Conservation (phyloP, 2,329 filamentous ascomycete genomes). For the Scedosporium boydii region DNA sequence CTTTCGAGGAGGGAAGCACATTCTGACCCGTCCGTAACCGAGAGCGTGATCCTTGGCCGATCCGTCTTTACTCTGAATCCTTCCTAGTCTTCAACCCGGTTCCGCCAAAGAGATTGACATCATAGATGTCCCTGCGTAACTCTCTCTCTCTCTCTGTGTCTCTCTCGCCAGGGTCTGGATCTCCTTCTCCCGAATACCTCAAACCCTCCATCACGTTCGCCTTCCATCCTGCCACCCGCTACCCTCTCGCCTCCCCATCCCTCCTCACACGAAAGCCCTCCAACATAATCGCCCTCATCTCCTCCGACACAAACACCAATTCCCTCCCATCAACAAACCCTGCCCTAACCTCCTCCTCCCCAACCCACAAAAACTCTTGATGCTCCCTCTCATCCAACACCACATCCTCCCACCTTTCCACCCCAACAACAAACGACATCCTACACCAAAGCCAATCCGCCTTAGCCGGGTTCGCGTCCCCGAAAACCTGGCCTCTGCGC, state of each 20-base stretch:
- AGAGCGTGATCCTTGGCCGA: no score
- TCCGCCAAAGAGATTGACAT: no score
- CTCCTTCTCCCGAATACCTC: background rate
- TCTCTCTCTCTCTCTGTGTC: no score
- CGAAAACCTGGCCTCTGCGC: slow-evolving; percentile 22
- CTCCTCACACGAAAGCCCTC: background rate
- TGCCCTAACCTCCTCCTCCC: slow-evolving; percentile 23
- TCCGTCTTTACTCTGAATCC: no score
- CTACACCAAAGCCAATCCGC: slow-evolving; percentile 20
- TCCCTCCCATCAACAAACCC: slow-evolving; percentile 17
- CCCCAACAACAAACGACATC: slow-evolving; percentile 22
- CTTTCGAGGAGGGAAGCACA: no score
- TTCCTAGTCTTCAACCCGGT: no score
- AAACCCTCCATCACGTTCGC: no score
- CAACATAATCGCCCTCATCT: slow-evolving; percentile 10
- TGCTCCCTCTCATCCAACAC: slow-evolving; percentile 30
- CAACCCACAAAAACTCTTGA: slow-evolving; percentile 28
- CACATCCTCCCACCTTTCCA: slow-evolving; percentile 14
- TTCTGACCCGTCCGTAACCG: no score
- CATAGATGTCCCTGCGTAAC: no score
- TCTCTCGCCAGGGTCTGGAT: no score
- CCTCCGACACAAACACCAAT: slow-evolving; percentile 11
- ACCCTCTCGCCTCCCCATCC: background rate
- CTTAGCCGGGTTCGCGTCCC: slow-evolving; percentile 15
- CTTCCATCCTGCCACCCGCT: background rate